Evolutionary conservation across 2,329 filamentous ascomycete genomes (phyloP).

Genomic region (Xylariaceae sp.): DNA sequence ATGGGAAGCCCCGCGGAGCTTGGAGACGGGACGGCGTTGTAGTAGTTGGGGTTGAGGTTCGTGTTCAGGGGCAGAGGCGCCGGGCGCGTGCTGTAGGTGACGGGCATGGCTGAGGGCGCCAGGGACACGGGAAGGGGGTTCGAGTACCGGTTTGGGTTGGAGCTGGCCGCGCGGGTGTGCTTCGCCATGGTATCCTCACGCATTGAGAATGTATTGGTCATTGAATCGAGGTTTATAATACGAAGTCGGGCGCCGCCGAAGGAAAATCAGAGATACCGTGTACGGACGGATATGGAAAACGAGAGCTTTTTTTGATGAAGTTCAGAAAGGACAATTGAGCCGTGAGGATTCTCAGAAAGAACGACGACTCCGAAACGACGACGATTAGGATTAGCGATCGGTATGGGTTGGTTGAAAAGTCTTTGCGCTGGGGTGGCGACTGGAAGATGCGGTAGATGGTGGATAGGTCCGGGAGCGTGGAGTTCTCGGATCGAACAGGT

Average conservation of each 20-base stretch:
- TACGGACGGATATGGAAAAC: constrained; percentile 11
- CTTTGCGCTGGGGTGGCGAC: constrained; percentile 9
- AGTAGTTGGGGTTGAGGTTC: constrained; percentile 37
- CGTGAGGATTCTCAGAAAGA: constrained; percentile 13
- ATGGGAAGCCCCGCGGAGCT: constrained; percentile 31
- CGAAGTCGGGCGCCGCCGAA: not conserved
- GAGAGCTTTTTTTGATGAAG: constrained; percentile 13
- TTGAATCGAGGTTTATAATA: not conserved
- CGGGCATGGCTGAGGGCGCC: constrained; percentile 36
- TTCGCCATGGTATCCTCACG: constrained; percentile 39
- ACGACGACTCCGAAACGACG: constrained; percentile 18
- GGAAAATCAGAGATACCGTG: not conserved
- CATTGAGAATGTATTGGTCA: too few species aligned
- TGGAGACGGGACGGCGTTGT: constrained; percentile 34
- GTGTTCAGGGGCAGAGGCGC: constrained; percentile 34
- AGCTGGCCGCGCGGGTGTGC: constrained; percentile 39
- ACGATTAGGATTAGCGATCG: constrained; percentile 29
- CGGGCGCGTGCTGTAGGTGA: constrained; percentile 40
- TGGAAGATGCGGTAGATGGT: not conserved
- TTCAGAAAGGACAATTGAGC: constrained; percentile 13
- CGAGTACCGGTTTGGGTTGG: constrained; percentile 33
- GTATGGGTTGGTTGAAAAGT: constrained; percentile 7
- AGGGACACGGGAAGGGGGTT: constrained; percentile 37
- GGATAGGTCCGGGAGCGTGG: not conserved
- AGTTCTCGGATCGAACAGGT: not conserved